phyloP scores from a whole-genome alignment of 345 rosid species.

The Dipteronia sinensis region DNA sequence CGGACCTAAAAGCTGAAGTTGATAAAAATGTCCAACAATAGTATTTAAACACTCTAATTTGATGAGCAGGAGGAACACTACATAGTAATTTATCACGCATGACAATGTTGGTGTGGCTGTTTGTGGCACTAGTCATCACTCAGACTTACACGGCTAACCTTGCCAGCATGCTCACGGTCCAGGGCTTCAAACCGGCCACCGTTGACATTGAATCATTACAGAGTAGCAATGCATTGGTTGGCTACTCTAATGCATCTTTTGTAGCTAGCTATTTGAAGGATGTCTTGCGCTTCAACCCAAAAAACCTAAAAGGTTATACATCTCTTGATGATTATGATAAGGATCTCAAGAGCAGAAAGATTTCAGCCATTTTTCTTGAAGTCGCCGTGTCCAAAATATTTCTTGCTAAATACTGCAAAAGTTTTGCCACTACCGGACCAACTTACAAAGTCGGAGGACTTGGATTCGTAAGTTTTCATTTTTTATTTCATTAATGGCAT shows the following conservation, averaged over 20 bases:
- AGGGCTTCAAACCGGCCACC: conserved; percentile 5
- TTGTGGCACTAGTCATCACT: conserved; percentile 23
- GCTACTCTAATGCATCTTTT: conserved; percentile 13
- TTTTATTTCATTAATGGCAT: too few relatives aligned
- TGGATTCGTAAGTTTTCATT: background rate
- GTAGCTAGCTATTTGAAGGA: conserved; percentile 16
- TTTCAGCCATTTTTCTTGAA: conserved; percentile 31
- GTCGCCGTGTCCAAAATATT: conserved; percentile 28
- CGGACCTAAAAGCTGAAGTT: too few relatives aligned
- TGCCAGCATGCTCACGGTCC: conserved; percentile 26
- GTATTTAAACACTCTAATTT: too few relatives aligned
- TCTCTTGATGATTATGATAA: conserved; percentile 7
- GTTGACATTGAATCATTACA: conserved; percentile 17
- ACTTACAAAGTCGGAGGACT: conserved; percentile 20
- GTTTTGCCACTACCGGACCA: conserved; percentile 16
- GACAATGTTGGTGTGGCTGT: conserved; percentile 32
- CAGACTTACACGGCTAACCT: conserved; percentile 33
- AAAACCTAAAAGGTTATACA: conserved; percentile 1
- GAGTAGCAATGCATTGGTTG: conserved; percentile 18
- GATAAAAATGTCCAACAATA: too few relatives aligned
- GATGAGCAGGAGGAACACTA: conserved; percentile 17
- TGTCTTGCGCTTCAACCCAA: background rate
- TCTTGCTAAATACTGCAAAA: conserved; percentile 23
- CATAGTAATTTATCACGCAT: conserved; percentile 32
- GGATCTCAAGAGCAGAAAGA: conserved; percentile 15